Evolutionary conservation across 768 basidiomycete genomes (phyloP), one percentile per base, ranked within the genome.

Genomic region (Suillus occidentalis): DNA sequence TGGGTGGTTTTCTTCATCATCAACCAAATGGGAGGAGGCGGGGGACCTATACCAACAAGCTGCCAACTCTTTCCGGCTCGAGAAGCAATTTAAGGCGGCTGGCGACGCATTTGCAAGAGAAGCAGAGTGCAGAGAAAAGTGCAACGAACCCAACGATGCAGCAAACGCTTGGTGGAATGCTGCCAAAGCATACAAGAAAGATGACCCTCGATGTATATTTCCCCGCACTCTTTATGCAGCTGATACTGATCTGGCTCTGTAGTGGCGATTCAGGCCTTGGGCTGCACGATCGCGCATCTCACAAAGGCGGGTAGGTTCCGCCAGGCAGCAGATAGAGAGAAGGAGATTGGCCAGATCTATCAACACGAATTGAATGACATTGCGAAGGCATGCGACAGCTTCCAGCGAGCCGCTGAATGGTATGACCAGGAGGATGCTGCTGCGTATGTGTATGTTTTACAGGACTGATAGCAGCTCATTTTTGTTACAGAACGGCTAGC

Each of bases 91-190:
- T 82, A 91, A 89, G 75, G 92, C 94, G 67, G 92, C 94, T 1
- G 97, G 97, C 4, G 92, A 96, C 77, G 87, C 92, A 16, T 97
- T 96, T 73, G 87, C 94, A 49, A 86, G 91, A 68, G 97, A 99
- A 73, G 97, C 97, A 1, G 95, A 98, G 71, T 97, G 95, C 76
- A 86, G 95, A 70, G 89, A 96, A 78, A 87, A 89, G 66, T 90
- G 88, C 71, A 90, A 91, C 56, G 97, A 99, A 78, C 78, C 75
- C 56, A 95, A 95, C 69, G 97, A 99, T 70, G 96, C 97, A n/a
- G 92, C 95, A 25, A 97, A 96, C 74, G 96, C 96, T 10, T 99
- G 91, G 90, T 98, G 97, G 93, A 97, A 97, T 74, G 96, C 97
- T 14, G 89, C 94, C 40, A 99, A 99, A 80, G 89, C 91, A 13